A percentile compares a stretch with the other conserved stretches of the same genome.
Evolutionary conservation across 1,284 basidiomycete genomes (phyloP).

Genomic region (Pseudozyma sp.): DNA sequence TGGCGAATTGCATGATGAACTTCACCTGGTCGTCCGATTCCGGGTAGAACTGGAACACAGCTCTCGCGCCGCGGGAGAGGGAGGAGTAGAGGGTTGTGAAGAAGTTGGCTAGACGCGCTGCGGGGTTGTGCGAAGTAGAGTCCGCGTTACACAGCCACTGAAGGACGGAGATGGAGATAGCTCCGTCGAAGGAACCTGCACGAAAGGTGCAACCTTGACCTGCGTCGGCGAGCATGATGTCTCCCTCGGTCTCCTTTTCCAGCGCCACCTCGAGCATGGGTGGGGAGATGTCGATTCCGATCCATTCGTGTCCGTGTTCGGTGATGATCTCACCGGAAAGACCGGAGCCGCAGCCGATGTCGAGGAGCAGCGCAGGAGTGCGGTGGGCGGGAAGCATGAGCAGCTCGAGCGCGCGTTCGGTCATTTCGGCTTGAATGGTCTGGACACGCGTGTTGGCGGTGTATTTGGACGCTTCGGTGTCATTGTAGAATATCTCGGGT

Average conservation of each 20-base stretch:
- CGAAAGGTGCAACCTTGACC: constrained; percentile 78
- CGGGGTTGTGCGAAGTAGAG: constrained; percentile 89
- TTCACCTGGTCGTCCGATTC: constrained; percentile 66
- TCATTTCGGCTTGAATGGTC: constrained; percentile 97
- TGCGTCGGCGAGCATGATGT: constrained; percentile 69
- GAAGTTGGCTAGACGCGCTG: constrained; percentile 89
- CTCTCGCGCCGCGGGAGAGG: constrained; percentile 89
- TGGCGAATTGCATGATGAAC: constrained; percentile 91
- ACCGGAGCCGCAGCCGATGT: constrained; percentile 98
- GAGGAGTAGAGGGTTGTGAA: constrained; percentile 96
- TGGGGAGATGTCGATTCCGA: constrained; percentile 93
- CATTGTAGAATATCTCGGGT: constrained; percentile 98
- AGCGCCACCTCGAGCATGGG: constrained; percentile 77
- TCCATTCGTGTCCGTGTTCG: constrained; percentile 93
- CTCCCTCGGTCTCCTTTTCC: constrained; percentile 66
- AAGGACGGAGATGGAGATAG: constrained; percentile 96
- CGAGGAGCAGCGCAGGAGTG: constrained; percentile 76
- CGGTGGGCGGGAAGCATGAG: constrained; percentile 77
- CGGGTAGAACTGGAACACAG: constrained; percentile 76
- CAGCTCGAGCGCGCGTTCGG: constrained; percentile 91
- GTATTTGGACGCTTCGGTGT: constrained; percentile 94
- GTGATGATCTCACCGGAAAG: constrained; percentile 96
- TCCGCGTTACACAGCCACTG: constrained; percentile 99
- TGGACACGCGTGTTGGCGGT: constrained; percentile 94
- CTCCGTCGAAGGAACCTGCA: constrained; percentile 95